Base-by-base conservation (phyloP, 805 yeast genomes). In the Isabelozyma pseudorhagii region DNA sequence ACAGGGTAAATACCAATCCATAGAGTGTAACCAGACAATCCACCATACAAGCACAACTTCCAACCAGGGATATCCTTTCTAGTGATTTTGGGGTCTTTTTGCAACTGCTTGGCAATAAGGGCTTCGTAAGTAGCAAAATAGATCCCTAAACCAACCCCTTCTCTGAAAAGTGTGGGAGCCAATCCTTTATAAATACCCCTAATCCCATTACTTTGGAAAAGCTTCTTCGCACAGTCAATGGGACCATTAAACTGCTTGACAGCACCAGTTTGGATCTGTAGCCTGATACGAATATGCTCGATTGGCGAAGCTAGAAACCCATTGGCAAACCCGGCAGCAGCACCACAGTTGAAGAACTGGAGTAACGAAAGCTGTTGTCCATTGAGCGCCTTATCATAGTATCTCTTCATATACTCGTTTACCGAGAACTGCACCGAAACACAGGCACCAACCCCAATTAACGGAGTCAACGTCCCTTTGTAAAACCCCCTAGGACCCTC, bases 341-440 rank as follows among this genome's bases (percentile, higher is more conserved):
- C 81, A 58, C 99, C 99, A 62, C 96, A 82, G 15, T 77, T 57
- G 69, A 90, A 92, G 58, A 83, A 91, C 64, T 94, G 96, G 5
- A 70, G 52, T 40, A 82, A 74, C 8, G 81, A 64, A 51, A 91
- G 71, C 14, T 73, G 72, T 27, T 64, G 61, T 13, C 78, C 79
- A 25, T 66, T 67, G 42, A 77, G 71, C 54, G 79, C 78, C 18
- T 63, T 63, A 46, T 71, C 72, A 62, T 87, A 91, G 52, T 77
- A 72, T 60, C 97, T 78, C 71, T 94, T 94, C 97, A 93, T 90
- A 61, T 79, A 86, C 67, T 94, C 98, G 62, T 92, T 92, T 38
- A 90, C 96, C 43, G 97, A 94, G 63, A 94, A 94, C 69, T 94
- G 99, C 40, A 93, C 88, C 8, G 97, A 89, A 10, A 94, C 97